phyloP scores from a whole-genome alignment of 257 asterid species.

The Solanum chiquidenum region DNA sequence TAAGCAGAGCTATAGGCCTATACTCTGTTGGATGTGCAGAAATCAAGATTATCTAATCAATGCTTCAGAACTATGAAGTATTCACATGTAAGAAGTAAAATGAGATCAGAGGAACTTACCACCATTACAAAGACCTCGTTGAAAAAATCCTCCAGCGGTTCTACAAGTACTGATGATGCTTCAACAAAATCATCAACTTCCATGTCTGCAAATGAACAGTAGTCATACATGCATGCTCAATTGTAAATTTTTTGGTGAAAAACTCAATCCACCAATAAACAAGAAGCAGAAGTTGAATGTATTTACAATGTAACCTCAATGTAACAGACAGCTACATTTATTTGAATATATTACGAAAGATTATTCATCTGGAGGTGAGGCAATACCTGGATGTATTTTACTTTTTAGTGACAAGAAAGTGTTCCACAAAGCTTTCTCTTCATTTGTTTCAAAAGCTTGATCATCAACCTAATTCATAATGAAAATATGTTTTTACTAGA shows the following conservation, averaged over 20 bases:
- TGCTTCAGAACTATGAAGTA: background rate
- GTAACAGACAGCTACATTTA: background rate
- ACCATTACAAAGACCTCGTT: constrained; percentile 85
- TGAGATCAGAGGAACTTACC: constrained; percentile 42
- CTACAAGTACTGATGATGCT: constrained; percentile 48
- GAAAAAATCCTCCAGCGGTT: constrained; percentile 84
- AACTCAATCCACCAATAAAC: background rate
- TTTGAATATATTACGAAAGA: background rate
- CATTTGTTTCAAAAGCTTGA: constrained; percentile 60
- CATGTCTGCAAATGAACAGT: constrained; percentile 40
- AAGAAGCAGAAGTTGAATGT: background rate
- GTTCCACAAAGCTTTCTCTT: constrained; percentile 79
- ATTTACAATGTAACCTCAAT: background rate
- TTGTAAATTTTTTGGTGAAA: background rate
- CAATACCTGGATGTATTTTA: constrained; percentile 58
- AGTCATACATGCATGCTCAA: background rate
- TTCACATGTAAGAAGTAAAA: background rate
- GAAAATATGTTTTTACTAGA: background rate
- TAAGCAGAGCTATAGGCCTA: background rate
- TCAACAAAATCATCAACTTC: constrained; percentile 88
- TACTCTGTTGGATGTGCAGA: background rate
- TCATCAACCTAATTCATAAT: constrained; percentile 61
- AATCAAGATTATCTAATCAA: background rate
- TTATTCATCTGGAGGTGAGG: background rate
- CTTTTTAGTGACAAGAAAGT: constrained; percentile 53